Conservation (phyloP, 1,284 basidiomycete genomes). For the Chalciporus piperatoides region DNA sequence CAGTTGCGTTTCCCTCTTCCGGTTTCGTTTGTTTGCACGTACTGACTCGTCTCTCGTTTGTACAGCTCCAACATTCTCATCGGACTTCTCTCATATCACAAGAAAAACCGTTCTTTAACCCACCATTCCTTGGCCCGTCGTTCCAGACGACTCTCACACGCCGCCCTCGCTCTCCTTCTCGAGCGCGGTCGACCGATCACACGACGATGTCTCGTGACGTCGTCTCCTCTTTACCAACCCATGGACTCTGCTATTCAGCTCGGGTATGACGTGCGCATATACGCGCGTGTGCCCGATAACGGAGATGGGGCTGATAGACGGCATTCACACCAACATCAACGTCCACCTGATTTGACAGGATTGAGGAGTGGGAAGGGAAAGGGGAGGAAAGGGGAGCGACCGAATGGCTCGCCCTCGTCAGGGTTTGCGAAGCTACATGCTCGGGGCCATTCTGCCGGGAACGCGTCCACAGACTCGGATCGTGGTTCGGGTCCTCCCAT, state of each 20-base stretch:
- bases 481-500: conserved; percentile 2
- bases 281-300: conserved; percentile 72
- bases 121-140: conserved; percentile 27
- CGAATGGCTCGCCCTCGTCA: conserved; percentile 1
- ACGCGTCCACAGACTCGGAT: conserved; percentile 29
- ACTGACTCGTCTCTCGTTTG: conserved; percentile 3
- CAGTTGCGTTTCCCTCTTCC: conserved; percentile 51
- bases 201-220: conserved; percentile 72
- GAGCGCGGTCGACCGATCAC: conserved; percentile 69
- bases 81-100: conserved; percentile 65
- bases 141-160: conserved; percentile 56
- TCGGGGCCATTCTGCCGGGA: conserved; percentile 33
- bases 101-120: conserved; percentile 39
- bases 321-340: neutral
- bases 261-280: conserved; percentile 77
- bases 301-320: conserved; percentile 56
- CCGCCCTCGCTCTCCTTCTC: conserved; percentile 65
- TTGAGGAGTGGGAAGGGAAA: conserved; percentile 16
- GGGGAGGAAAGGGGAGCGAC: conserved; percentile 25
- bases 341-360: conserved; percentile 12
- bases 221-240: conserved; percentile 79
- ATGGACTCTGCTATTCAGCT: conserved; percentile 71
- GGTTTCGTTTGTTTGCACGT: conserved; percentile 13
- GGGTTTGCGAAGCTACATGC: conserved; percentile 16
- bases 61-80: conserved; percentile 80